These are phyloP conservation scores for Hygrophoropsis aurantiaca DNA, from an alignment of 768 basidiomycete genomes.

Conservation along the genomic window DNA sequence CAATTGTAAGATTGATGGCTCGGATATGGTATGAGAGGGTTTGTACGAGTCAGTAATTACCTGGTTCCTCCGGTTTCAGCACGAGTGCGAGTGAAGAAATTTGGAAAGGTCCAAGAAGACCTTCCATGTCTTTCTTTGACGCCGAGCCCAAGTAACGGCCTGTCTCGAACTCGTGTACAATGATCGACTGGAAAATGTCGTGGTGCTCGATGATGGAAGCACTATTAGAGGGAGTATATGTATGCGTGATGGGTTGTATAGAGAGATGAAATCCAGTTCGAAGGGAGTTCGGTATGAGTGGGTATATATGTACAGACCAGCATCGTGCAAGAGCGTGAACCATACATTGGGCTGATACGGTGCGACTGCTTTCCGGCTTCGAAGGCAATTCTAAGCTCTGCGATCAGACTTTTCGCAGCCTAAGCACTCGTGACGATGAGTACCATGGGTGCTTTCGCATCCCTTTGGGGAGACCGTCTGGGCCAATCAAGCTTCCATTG, in stretches of 20 bases:
- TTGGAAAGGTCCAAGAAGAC: conserved; percentile 37
- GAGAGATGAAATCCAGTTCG: background rate
- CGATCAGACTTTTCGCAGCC: conserved; percentile 32
- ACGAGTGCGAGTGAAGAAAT: conserved; percentile 34
- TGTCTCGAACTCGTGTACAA: conserved; percentile 4
- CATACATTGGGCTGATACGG: background rate
- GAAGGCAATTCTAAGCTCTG: conserved; percentile 3
- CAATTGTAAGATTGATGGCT: conserved; percentile 35
- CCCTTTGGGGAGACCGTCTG: too few relatives aligned
- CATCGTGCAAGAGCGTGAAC: background rate
- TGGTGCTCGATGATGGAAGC: background rate
- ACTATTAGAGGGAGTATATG: background rate
- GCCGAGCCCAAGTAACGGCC: conserved; percentile 34
- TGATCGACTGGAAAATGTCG: background rate
- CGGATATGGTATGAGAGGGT: conserved; percentile 29
- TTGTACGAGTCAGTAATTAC: conserved; percentile 34
- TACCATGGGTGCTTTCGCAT: too few relatives aligned
- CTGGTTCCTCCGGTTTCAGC: conserved; percentile 33
- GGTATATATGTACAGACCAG: background rate
- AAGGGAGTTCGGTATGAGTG: background rate
- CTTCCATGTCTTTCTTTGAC: conserved; percentile 20
- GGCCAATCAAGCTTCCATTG: too few relatives aligned
- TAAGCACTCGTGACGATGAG: conserved; percentile 42
- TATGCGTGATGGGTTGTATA: background rate
- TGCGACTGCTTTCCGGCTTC: background rate